A percentile compares a stretch with the other conserved stretches of the same genome.
Evolutionary conservation across 1,139 yeast genomes (phyloP).

Genomic region (Nakaseomyces glabratus): DNA sequence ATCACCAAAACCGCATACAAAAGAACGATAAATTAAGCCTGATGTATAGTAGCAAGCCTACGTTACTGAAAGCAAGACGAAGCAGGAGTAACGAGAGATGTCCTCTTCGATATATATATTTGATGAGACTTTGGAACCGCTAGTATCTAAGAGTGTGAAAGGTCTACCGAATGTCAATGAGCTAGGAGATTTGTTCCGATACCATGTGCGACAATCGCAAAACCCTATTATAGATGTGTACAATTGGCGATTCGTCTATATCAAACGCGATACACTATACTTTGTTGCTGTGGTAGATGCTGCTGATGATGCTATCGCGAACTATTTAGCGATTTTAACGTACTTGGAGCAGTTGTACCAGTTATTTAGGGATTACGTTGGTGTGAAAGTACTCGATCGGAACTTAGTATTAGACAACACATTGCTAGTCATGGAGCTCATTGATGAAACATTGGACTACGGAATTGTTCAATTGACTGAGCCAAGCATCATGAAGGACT

Average conservation of each 20-base stretch:
- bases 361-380: conserved; percentile 51
- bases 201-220: not conserved
- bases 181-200: conserved; percentile 13
- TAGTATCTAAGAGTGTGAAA: conserved; percentile 50
- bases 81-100: conserved; percentile 13
- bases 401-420: conserved; percentile 57
- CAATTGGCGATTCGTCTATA: conserved; percentile 47
- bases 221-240: conserved; percentile 5
- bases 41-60: too few species aligned
- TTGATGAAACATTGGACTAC: conserved; percentile 66
- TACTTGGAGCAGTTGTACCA: conserved; percentile 51
- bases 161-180: conserved; percentile 19
- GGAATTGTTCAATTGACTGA: conserved; percentile 72
- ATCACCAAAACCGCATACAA: too few species aligned
- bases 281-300: conserved; percentile 36
- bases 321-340: conserved; percentile 49
- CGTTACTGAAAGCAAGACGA: conserved; percentile 2
- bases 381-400: conserved; percentile 38
- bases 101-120: conserved; percentile 42
- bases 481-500: conserved; percentile 60
- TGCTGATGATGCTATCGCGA: conserved; percentile 39
- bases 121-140: conserved; percentile 50
- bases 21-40: too few species aligned
- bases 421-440: conserved; percentile 57
- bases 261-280: conserved; percentile 48